Conservation (phyloP, 495 filamentous ascomycete genomes). For the Stereocaulon alpinum region DNA sequence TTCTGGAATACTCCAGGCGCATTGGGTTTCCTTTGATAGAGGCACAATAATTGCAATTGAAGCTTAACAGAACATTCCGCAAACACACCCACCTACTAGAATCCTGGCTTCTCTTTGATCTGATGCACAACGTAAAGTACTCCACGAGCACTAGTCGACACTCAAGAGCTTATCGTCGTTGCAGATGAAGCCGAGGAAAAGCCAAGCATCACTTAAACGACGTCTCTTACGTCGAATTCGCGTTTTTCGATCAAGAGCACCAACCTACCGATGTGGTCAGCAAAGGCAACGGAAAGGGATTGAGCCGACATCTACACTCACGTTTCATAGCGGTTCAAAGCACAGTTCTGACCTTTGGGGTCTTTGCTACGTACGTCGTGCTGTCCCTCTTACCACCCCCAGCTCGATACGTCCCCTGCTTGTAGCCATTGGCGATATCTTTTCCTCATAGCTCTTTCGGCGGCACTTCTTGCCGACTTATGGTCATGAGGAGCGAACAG, state of each 20-base stretch:
- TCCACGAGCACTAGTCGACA: too few relatives aligned
- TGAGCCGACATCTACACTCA: background rate
- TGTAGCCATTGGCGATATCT: background rate
- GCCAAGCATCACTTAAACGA: too few relatives aligned
- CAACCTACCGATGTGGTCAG: background rate
- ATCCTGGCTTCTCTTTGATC: too few relatives aligned
- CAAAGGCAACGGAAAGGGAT: background rate
- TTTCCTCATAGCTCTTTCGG: background rate
- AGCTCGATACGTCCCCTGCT: background rate
- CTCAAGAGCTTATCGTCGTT: too few relatives aligned
- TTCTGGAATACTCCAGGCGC: too few relatives aligned
- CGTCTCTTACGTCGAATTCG: background rate
- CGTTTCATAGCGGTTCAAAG: constrained; percentile 11
- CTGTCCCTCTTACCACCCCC: background rate
- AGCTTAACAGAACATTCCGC: too few relatives aligned
- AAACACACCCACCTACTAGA: too few relatives aligned
- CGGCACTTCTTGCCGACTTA: background rate
- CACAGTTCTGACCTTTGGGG: constrained; percentile 6
- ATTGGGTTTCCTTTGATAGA: too few relatives aligned
- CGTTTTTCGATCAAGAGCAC: background rate
- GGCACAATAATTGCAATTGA: too few relatives aligned
- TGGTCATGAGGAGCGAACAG: background rate
- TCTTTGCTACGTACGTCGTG: constrained; percentile 3
- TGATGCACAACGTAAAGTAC: too few relatives aligned
- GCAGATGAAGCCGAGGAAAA: too few relatives aligned